Evolutionary conservation across 2,329 filamentous ascomycete species (phyloP).

Genomic region (Cordyceps farinosa): DNA sequence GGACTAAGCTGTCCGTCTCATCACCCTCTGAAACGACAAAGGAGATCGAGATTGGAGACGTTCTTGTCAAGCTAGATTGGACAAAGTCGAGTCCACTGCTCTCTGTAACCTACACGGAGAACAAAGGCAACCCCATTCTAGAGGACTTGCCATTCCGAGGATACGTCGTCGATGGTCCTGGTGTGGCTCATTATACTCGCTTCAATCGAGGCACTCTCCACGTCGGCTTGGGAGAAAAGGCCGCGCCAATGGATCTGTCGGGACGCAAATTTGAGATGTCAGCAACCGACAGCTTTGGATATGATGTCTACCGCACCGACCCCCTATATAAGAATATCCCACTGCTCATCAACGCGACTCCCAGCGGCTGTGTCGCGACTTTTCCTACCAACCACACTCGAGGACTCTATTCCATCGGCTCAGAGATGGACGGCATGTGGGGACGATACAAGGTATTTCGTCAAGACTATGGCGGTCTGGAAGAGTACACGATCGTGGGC

Average conservation of each 20-base stretch:
- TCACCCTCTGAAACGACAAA: constrained; percentile 32
- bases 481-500: constrained; percentile 67
- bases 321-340: constrained; percentile 75
- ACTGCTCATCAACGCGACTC: constrained; percentile 64
- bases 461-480: constrained; percentile 67
- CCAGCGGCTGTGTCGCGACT: constrained; percentile 60
- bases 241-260: constrained; percentile 68
- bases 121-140: constrained; percentile 52
- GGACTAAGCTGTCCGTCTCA: constrained; percentile 30
- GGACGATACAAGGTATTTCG: constrained; percentile 71
- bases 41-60: constrained; percentile 43
- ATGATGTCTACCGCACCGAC: constrained; percentile 67
- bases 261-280: constrained; percentile 63
- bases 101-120: constrained; percentile 46
- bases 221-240: constrained; percentile 68
- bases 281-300: constrained; percentile 69
- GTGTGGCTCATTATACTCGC: constrained; percentile 61
- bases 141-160: constrained; percentile 62
- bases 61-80: constrained; percentile 59
- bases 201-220: constrained; percentile 63
- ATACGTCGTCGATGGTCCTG: constrained; percentile 59
- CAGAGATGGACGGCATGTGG: constrained; percentile 74
- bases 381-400: constrained; percentile 65
- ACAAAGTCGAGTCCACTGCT: constrained; percentile 51
- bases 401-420: constrained; percentile 63